phyloP scores from a whole-genome alignment of 2,329 filamentous ascomycete species.

The Arthrobotrys musiformis region DNA sequence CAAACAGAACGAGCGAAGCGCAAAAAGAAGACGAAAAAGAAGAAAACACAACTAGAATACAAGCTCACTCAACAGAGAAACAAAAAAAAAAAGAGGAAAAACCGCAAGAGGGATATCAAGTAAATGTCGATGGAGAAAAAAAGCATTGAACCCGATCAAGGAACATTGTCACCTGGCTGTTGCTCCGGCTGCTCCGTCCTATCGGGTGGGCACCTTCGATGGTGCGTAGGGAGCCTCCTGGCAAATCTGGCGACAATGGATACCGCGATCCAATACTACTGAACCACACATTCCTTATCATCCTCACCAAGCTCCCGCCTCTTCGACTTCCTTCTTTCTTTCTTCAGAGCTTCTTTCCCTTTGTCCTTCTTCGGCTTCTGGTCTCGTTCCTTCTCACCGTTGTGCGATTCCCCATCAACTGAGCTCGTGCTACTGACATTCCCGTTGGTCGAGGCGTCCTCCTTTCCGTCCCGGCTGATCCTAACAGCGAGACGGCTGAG shows the following conservation, averaged over 20 bases:
- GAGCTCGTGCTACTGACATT: constrained; percentile 34
- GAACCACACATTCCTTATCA: constrained; percentile 52
- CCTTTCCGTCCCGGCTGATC: constrained; percentile 38
- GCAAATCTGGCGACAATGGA: constrained; percentile 33
- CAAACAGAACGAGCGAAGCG: neutral
- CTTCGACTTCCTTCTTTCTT: constrained; percentile 30
- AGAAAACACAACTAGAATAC: neutral
- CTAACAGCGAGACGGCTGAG: constrained; percentile 43
- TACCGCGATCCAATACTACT: constrained; percentile 53
- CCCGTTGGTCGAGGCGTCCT: constrained; percentile 24
- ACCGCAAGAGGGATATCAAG: neutral
- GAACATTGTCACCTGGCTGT: constrained; percentile 3
- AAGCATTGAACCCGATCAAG: constrained; percentile 17
- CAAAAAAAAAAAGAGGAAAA: constrained; percentile 14
- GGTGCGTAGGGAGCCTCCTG: constrained; percentile 9
- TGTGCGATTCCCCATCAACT: constrained; percentile 30
- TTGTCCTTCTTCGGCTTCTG: constrained; percentile 44
- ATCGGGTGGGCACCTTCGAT: constrained; percentile 1
- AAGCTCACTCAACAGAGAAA: neutral
- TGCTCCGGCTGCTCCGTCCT: neutral
- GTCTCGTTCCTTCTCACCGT: constrained; percentile 20
- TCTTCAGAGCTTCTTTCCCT: constrained; percentile 36
- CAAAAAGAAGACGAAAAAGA: neutral
- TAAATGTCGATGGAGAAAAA: constrained; percentile 12
- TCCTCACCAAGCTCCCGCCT: constrained; percentile 44